phyloP scores from a whole-genome alignment of 1,139 yeast genomes.

The Debaryomycetaceae sp. region DNA sequence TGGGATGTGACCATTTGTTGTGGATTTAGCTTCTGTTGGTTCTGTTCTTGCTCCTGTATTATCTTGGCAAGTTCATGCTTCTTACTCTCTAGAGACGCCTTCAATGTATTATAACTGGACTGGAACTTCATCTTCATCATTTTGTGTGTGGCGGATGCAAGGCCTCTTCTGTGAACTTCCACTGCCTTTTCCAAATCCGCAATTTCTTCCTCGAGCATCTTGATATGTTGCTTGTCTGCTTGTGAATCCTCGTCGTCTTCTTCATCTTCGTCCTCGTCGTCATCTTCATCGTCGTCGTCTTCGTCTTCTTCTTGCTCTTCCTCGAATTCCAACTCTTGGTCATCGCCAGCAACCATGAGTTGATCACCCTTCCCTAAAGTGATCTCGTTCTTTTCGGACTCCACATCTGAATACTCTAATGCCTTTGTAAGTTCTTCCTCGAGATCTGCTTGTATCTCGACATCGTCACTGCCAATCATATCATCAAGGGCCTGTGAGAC shows the following conservation, averaged over 20 bases:
- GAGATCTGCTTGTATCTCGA: constrained; percentile 28
- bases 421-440: constrained; percentile 44
- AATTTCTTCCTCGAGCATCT: constrained; percentile 80
- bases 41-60: constrained; percentile 23
- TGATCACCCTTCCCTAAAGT: neutral
- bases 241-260: constrained; percentile 28
- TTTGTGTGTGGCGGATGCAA: constrained; percentile 77
- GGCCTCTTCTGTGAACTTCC: constrained; percentile 68
- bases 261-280: constrained; percentile 23
- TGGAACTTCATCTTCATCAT: constrained; percentile 84
- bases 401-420: constrained; percentile 19
- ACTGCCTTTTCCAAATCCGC: constrained; percentile 79
- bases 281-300: constrained; percentile 27
- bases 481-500: constrained; percentile 37
- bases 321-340: constrained; percentile 11
- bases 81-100: constrained; percentile 80
- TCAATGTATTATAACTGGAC: constrained; percentile 75
- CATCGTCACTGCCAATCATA: constrained; percentile 18
- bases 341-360: constrained; percentile 10
- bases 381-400: neutral
- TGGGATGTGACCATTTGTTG: constrained; percentile 14
- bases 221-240: constrained; percentile 60
- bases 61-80: constrained; percentile 57
- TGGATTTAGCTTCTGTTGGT: constrained; percentile 16
- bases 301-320: constrained; percentile 29